These are phyloP conservation scores for Golubevia sp. DNA, from an alignment of 1,284 basidiomycete genomes.

Conservation along the genomic window DNA sequence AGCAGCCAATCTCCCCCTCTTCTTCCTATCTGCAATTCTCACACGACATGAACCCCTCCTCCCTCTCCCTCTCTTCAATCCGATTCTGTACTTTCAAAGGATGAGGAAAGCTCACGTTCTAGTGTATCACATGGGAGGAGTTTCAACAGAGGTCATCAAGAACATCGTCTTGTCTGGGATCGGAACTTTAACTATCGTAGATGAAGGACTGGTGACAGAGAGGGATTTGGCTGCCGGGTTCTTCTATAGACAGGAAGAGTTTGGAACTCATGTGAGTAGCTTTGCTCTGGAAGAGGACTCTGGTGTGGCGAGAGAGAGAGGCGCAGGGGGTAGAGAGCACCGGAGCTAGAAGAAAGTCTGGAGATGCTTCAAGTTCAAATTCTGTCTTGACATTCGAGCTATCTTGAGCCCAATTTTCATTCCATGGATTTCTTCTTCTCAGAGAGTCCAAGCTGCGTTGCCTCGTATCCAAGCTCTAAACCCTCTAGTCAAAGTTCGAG, in stretches of 20 bases:
- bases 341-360: no score
- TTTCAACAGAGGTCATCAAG: slow-evolving; percentile 95
- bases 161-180: slow-evolving; percentile 74
- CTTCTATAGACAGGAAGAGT: slow-evolving; percentile 89
- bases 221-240: slow-evolving; percentile 90
- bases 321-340: no score
- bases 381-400: no score
- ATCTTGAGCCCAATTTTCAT: background rate
- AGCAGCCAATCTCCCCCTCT: background rate
- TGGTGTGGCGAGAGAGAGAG: no score
- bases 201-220: slow-evolving; percentile 64
- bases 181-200: slow-evolving; percentile 67
- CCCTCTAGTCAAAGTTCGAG: slow-evolving; percentile 82
- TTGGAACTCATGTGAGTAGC: slow-evolving; percentile 67
- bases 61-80: slow-evolving; percentile 8
- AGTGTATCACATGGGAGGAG: slow-evolving; percentile 77
- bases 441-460: slow-evolving; percentile 84
- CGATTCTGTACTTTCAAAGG: slow-evolving; percentile 64
- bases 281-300: no score
- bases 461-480: slow-evolving; percentile 84
- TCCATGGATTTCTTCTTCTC: slow-evolving; percentile 17
- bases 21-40: background rate
- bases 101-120: slow-evolving; percentile 93
- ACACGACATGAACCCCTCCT: slow-evolving; percentile 7
- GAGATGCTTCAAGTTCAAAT: no score